Percentiles rank a stretch among this genome's conserved stretches.
Evolutionary conservation across 192 early-diverging fungal species (phyloP).

Genomic region (Cladochytrium replicatum): DNA sequence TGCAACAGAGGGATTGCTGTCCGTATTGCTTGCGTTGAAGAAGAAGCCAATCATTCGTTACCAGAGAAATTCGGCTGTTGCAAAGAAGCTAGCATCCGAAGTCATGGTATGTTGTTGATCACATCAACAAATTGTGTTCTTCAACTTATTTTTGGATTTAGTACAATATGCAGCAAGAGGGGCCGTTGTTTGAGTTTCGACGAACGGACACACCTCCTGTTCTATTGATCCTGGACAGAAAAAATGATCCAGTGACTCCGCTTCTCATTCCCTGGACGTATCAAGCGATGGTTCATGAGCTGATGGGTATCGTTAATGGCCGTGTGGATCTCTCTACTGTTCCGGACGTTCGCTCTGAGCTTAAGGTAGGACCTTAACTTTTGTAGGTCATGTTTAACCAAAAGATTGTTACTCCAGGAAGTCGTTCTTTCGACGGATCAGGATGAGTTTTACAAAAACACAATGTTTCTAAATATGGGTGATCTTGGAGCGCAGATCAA

Average conservation of each 20-base stretch:
- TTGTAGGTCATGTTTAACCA: no score
- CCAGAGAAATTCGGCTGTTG: slow-evolving; percentile 72
- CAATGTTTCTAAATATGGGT: slow-evolving; percentile 87
- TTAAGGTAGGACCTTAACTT: slow-evolving; percentile 54
- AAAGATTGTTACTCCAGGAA: slow-evolving; percentile 60
- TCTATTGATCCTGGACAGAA: slow-evolving; percentile 82
- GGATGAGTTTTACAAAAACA: slow-evolving; percentile 88
- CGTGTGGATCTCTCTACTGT: slow-evolving; percentile 84
- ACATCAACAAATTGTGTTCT: no score
- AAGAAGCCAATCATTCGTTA: slow-evolving; percentile 89
- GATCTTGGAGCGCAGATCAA: slow-evolving; percentile 92
- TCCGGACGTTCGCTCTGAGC: slow-evolving; percentile 67
- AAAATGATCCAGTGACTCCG: slow-evolving; percentile 93
- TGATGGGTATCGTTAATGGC: slow-evolving; percentile 87
- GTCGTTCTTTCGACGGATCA: slow-evolving; percentile 82
- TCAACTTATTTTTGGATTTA: no score
- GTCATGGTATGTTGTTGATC: slow-evolving; percentile 52
- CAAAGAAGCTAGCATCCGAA: slow-evolving; percentile 71
- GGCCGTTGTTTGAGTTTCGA: slow-evolving; percentile 67
- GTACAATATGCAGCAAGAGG: slow-evolving; percentile 69
- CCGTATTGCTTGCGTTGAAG: slow-evolving; percentile 74
- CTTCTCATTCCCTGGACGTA: slow-evolving; percentile 96
- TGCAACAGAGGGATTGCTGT: slow-evolving; percentile 64
- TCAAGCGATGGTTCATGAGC: slow-evolving; percentile 95
- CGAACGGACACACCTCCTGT: slow-evolving; percentile 75